Base-by-base conservation (phyloP, 169 alveolate species). In the Cryptosporidium parvum region DNA sequence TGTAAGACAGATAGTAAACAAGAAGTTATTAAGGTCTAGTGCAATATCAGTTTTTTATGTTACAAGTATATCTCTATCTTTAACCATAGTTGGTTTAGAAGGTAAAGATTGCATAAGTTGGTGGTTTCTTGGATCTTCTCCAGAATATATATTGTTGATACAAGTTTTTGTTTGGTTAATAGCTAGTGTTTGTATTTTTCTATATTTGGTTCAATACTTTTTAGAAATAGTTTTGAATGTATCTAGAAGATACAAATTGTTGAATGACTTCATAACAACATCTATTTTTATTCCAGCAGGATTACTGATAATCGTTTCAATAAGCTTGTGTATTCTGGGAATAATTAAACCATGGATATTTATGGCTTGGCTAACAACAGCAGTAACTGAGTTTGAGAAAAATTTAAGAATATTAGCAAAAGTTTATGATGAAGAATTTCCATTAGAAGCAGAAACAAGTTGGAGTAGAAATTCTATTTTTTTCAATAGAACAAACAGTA, bases 41-140 rank as follows among this genome's bases (percentile, higher is more conserved):
- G 39, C 48, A 7, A 31, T 80, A 23, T 65, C 89, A 14, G 4
- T 80, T 59, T 18, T 80, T 39, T 80, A 80, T 42, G 42, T 80
- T 16, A 26, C 56, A 61, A 44, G 65, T 45, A 16, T 80, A 26
- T 61, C 80, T 21, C 26, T 65, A 26, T 80, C 80, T 6, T 45
- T 80, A 21, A 61, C 69, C 5, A 44, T 62, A 9, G 33, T 26
- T 61, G 89, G 89, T 21, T 39, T 80, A 14, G 69, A 80, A 42
- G 89, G 80, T 2, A 59, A 39, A 31, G 75, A 80, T 51, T 80
- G 89, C 23, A 80, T 80, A 26, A 65, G 29, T 80, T 80, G 89
- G 89, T 80, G 89, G 89, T 80, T 80, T 80, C 48, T 80, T n/a
- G 89, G 89, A 23, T 48, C 80, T 8, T 42, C 69, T 65, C 89